phyloP scores from a whole-genome alignment of 768 basidiomycete genomes.

The Termitomyces heimii region DNA sequence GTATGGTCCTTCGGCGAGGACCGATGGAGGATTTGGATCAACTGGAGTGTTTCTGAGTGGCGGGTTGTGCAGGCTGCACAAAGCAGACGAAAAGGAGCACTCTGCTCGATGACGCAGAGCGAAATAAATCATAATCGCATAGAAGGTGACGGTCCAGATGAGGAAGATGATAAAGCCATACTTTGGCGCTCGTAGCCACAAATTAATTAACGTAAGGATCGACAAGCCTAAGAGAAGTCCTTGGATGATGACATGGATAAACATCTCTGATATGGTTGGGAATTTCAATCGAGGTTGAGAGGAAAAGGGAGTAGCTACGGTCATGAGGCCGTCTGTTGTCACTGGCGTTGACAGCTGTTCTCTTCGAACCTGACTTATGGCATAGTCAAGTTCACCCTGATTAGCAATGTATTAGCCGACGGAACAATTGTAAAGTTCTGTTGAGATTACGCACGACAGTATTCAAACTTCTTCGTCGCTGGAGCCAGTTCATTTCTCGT shows the following conservation, averaged over 20 bases:
- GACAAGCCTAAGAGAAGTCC: constrained; percentile 52
- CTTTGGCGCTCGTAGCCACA: constrained; percentile 51
- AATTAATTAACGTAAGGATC: constrained; percentile 47
- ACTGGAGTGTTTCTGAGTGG: constrained; percentile 17
- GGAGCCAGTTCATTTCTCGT: constrained; percentile 75
- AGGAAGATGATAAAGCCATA: constrained; percentile 62
- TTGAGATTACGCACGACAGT: constrained; percentile 49
- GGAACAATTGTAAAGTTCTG: not conserved
- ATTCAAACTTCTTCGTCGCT: constrained; percentile 65
- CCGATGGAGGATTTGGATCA: constrained; percentile 26
- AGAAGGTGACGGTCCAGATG: constrained; percentile 54
- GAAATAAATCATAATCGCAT: constrained; percentile 42
- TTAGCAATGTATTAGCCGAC: constrained; percentile 4
- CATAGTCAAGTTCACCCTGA: constrained; percentile 73
- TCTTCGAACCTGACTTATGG: constrained; percentile 50
- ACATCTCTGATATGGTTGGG: constrained; percentile 30
- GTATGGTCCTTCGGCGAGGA: constrained; percentile 58
- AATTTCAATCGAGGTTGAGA: constrained; percentile 13
- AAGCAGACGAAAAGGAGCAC: constrained; percentile 48
- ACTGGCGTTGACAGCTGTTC: constrained; percentile 45
- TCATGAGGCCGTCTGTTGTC: constrained; percentile 36
- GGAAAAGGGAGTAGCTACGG: not conserved
- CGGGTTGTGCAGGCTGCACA: constrained; percentile 35
- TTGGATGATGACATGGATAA: constrained; percentile 51
- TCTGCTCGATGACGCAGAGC: constrained; percentile 57